phyloP scores from a whole-genome alignment of 345 rosid genomes.

The Eutrema heterophyllum region DNA sequence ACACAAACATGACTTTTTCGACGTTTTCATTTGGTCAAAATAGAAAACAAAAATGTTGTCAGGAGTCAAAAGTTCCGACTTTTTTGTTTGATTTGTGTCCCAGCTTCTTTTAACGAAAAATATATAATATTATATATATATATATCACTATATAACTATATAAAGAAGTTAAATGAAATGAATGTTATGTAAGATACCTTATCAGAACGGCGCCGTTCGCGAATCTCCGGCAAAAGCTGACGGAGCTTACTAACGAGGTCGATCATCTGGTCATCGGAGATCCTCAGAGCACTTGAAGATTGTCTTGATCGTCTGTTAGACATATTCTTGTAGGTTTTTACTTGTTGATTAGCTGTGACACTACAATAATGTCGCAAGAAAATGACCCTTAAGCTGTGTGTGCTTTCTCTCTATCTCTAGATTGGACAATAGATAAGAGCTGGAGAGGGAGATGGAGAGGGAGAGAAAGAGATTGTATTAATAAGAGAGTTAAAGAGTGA shows the following conservation, averaged over 20 bases:
- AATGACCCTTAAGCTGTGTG: not conserved
- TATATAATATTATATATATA: too few species aligned
- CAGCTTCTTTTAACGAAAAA: not conserved
- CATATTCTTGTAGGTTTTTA: constrained; percentile 32
- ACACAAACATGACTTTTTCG: not conserved
- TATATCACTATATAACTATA: too few species aligned
- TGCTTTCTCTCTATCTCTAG: not conserved
- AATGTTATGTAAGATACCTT: constrained; percentile 39
- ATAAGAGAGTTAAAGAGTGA: not conserved
- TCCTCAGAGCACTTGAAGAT: constrained; percentile 41
- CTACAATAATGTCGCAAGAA: constrained; percentile 21
- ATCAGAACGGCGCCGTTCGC: constrained; percentile 59
- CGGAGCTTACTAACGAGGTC: constrained; percentile 75
- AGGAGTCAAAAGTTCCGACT: constrained; percentile 34
- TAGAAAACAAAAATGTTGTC: constrained; percentile 22
- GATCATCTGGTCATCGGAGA: constrained; percentile 75
- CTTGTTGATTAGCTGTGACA: constrained; percentile 5
- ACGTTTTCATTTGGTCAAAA: not conserved
- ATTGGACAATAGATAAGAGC: not conserved
- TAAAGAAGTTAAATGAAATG: not conserved
- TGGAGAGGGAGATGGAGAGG: not conserved
- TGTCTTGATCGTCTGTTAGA: constrained; percentile 79
- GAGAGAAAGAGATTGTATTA: not conserved
- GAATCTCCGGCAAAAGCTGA: constrained; percentile 74
- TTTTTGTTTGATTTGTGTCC: not conserved